These are phyloP conservation scores for Trypanosoma scelopori DNA, from an alignment of 208 protist species.

Conservation along the genomic window DNA sequence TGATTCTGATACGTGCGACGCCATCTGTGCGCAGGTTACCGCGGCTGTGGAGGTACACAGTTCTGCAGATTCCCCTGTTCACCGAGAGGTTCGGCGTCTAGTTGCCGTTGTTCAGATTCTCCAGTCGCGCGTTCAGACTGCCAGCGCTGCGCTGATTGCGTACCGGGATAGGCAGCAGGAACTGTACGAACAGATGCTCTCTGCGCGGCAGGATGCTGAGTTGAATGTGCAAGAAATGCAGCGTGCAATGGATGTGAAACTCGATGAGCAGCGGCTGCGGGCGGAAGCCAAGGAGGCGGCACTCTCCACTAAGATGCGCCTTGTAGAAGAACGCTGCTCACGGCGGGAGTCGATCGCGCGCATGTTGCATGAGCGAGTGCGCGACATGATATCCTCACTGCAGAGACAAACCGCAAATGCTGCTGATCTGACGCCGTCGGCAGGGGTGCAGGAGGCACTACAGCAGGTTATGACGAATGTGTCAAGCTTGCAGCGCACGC, in stretches of 20 bases:
- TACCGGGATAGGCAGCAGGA: slow-evolving; percentile 9
- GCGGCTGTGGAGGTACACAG: slow-evolving; percentile 5
- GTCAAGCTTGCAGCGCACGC: slow-evolving; percentile 1
- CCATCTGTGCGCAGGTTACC: slow-evolving; percentile 2
- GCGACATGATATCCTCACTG: slow-evolving; percentile 25
- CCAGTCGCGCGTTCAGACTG: slow-evolving; percentile 7
- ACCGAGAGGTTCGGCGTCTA: slow-evolving; percentile 7
- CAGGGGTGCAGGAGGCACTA: neutral
- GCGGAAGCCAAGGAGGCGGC: neutral
- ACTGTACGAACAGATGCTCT: slow-evolving; percentile 7
- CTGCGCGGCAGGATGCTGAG: slow-evolving; percentile 12
- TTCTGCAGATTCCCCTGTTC: neutral
- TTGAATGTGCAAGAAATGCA: neutral
- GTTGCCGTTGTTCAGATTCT: slow-evolving; percentile 12
- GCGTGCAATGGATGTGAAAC: neutral
- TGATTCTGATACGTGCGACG: slow-evolving; percentile 13
- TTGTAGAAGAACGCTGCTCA: slow-evolving; percentile 14
- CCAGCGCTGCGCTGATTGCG: neutral
- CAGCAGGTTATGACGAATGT: neutral
- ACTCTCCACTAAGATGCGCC: slow-evolving; percentile 7
- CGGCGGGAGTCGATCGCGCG: slow-evolving; percentile 16
- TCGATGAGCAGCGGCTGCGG: slow-evolving; percentile 7
- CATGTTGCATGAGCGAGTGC: slow-evolving; percentile 22
- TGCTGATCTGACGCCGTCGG: neutral
- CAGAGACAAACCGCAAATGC: slow-evolving; percentile 9